Evolutionary conservation across 306 rosid species (phyloP), one percentile per base, ranked within the genome.

Genomic region (Elaeagnus macrophylla): DNA sequence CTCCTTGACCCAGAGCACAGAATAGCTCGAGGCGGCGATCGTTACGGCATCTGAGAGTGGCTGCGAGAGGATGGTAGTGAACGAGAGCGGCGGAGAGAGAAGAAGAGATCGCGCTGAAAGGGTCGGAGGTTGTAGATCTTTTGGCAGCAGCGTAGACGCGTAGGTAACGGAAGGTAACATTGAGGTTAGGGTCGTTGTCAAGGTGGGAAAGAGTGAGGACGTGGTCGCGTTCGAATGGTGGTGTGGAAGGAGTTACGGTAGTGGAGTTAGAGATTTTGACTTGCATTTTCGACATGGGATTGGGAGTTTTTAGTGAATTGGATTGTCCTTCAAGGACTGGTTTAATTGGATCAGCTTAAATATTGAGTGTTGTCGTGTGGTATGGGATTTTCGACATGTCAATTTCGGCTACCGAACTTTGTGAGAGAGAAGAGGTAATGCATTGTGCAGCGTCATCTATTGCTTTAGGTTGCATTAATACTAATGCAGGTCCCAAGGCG

Each of bases 151-250:
- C 12, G 72, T 90, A 90, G 35, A 70, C 85, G 15, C 97, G 95
- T 54, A 90, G 84, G 80, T 90, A 90, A 6, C 97, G 95, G 69
- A 89, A 75, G 57, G 67, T 81, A 68, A 81, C 63, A 39, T 66
- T 72, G 81, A 81, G 85, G 66, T 90, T 90, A 54, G 68, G 74
- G 20, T 90, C 97, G 43, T 72, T 86, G 84, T 90, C 97, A 20
- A 90, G 72, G 68, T 70, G 86, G 51, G 88, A 79, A 48, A 90
- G 97, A 39, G 79, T 47, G 71, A 86, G 94, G 63, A 60, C 14
- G 49, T 86, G 95, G 53, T 69, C 64, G 46, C 69, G 35, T 14
- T 16, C 8, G 62, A 90, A 86, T 40, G 94, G 81, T 0, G 84
- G 60, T 9, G 39, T 47, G 18, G 81, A 58, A 37, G 97, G 94